These are phyloP conservation scores for Phlebiopsis flavidoalba DNA, from an alignment of 768 basidiomycete genomes.

Conservation along the genomic window DNA sequence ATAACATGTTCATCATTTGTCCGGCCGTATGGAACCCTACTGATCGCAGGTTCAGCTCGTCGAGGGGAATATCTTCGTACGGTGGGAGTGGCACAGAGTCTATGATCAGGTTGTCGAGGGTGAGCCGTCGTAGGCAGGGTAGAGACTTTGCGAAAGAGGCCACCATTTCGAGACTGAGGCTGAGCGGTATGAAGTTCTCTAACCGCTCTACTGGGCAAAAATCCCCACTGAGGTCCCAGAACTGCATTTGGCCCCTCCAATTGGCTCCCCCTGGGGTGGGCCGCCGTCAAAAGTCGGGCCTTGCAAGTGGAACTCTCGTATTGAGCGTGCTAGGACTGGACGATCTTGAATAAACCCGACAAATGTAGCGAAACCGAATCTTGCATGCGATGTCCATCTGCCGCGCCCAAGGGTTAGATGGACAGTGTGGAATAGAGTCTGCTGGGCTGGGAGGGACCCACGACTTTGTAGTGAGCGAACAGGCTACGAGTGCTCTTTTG, in stretches of 20 bases:
- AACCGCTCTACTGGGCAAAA: no score
- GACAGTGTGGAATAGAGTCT: not conserved
- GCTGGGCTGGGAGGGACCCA: not conserved
- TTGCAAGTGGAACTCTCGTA: not conserved
- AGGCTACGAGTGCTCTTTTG: not conserved
- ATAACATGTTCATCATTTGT: not conserved
- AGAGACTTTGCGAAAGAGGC: not conserved
- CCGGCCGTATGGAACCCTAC: not conserved
- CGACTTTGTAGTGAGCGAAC: not conserved
- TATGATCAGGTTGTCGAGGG: not conserved
- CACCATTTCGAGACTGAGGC: not conserved
- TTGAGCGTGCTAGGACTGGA: no score
- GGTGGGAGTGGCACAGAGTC: not conserved
- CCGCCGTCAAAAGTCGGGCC: not conserved
- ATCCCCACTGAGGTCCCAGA: no score
- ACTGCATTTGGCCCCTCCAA: no score
- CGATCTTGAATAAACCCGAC: no score
- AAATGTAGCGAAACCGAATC: no score
- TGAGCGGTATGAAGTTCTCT: not conserved
- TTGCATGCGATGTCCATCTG: not conserved
- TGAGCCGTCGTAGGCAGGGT: not conserved
- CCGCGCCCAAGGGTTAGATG: not conserved
- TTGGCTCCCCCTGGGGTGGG: not conserved
- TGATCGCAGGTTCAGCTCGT: not conserved
- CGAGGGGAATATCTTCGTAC: not conserved